A percentile compares a stretch with the other conserved stretches of the same genome.
These are phyloP conservation scores for Saccharomycopsis javanensis DNA, from an alignment of 805 yeast genomes.

Conservation along the genomic window DNA sequence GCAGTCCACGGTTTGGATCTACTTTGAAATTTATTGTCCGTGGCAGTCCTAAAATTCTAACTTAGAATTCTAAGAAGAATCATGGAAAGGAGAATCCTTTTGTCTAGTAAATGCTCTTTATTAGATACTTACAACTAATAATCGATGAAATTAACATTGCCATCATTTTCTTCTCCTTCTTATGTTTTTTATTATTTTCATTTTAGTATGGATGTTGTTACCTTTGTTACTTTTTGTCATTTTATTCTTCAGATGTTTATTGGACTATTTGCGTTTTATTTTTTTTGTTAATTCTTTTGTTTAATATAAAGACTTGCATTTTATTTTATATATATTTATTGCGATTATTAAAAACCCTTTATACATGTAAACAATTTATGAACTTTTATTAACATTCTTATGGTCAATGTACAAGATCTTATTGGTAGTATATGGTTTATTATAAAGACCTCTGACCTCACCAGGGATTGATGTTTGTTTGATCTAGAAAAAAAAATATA, in stretches of 20 bases:
- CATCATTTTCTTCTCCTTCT: too few species aligned
- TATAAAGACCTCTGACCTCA: conserved; percentile 5
- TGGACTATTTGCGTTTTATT: background rate
- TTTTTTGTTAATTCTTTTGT: background rate
- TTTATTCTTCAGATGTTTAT: background rate
- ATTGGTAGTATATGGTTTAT: conserved; percentile 9
- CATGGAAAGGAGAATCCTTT: background rate
- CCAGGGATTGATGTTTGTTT: conserved; percentile 1
- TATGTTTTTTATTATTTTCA: background rate
- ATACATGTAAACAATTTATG: background rate
- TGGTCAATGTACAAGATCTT: conserved; percentile 7
- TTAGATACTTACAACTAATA: too few species aligned
- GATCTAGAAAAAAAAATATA: background rate
- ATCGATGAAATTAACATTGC: too few species aligned
- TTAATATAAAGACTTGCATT: background rate
- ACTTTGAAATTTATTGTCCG: background rate
- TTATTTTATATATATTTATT: background rate
- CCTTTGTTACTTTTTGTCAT: background rate
- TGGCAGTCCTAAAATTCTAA: background rate
- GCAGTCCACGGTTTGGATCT: background rate
- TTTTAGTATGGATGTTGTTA: background rate
- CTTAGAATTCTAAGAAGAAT: background rate
- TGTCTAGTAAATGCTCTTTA: background rate
- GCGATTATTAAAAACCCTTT: background rate
- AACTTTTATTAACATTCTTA: background rate